Percentiles rank a stretch among this genome's conserved stretches.
phyloP scores from a whole-genome alignment of 441 rosid species.

The Rhodomyrtus psidioides region DNA sequence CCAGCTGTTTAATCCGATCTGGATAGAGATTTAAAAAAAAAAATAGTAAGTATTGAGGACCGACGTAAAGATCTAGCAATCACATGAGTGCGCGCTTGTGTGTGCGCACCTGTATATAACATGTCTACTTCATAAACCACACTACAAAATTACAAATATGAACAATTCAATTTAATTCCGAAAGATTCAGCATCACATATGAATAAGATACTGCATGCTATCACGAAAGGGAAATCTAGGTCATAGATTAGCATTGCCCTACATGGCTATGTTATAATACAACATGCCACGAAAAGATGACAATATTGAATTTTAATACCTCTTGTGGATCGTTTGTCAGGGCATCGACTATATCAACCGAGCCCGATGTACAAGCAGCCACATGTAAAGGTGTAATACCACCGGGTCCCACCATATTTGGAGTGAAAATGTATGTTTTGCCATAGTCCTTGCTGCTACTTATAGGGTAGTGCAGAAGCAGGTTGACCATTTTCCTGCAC shows the following conservation, averaged over 20 bases:
- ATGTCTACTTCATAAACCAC: not conserved
- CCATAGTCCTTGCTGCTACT: slow-evolving; percentile 11
- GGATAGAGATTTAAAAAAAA: not conserved
- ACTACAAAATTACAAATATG: not conserved
- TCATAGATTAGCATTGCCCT: not conserved
- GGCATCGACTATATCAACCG: slow-evolving; percentile 53
- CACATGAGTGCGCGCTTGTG: not conserved
- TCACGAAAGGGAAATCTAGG: not conserved
- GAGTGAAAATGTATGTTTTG: slow-evolving; percentile 42
- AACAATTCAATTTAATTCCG: not conserved
- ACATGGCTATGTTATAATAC: not conserved
- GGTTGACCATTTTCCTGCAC: slow-evolving; percentile 55
- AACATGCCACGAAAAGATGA: not conserved
- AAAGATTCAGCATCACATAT: not conserved
- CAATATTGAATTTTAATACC: slow-evolving; percentile 22
- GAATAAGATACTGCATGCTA: not conserved
- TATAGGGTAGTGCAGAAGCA: slow-evolving; percentile 45
- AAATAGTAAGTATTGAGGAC: not conserved
- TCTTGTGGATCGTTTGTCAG: slow-evolving; percentile 80
- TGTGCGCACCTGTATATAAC: not conserved
- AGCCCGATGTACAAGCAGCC: slow-evolving; percentile 68
- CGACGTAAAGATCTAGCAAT: not conserved
- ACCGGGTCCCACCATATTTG: slow-evolving; percentile 61
- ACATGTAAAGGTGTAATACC: slow-evolving; percentile 80
- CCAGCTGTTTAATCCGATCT: slow-evolving; percentile 79